Percentiles rank a stretch among this genome's conserved stretches.
Conservation (phyloP, 345 rosid genomes). For the Hibiscus syriacus region DNA sequence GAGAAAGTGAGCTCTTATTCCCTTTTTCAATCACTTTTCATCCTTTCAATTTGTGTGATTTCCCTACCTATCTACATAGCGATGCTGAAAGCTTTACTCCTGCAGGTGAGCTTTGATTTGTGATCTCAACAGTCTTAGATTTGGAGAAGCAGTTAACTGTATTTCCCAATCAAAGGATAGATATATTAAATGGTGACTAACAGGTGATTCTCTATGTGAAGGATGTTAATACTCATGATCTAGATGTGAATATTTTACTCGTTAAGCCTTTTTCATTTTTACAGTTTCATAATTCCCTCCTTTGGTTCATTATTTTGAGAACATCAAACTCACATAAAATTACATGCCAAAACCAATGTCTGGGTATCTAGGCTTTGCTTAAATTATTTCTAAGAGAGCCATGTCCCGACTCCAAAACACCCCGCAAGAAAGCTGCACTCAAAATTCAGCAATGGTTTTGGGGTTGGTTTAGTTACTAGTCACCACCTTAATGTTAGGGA, state of each 20-base stretch:
- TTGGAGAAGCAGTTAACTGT: neutral
- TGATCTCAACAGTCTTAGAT: conserved; percentile 3
- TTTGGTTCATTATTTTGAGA: neutral
- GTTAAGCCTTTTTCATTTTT: neutral
- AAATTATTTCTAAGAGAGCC: neutral
- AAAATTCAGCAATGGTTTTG: neutral
- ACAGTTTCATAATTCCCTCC: neutral
- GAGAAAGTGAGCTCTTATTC: neutral
- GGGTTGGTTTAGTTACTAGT: neutral
- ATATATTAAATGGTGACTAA: conserved; percentile 5
- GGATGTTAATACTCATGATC: neutral
- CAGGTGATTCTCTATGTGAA: neutral
- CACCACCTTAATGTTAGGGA: neutral
- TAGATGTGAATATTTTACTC: conserved; percentile 8
- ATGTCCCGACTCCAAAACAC: neutral
- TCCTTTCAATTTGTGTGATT: neutral
- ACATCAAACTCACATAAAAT: neutral
- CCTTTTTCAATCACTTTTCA: neutral
- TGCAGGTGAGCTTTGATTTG: conserved; percentile 9
- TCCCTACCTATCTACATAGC: neutral
- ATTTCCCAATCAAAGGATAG: neutral
- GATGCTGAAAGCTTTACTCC: neutral
- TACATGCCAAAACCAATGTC: neutral
- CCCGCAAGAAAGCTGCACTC: neutral
- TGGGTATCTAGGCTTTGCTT: neutral